Evolutionary conservation across 306 rosid genomes (phyloP).

Genomic region (Prunus mira): DNA sequence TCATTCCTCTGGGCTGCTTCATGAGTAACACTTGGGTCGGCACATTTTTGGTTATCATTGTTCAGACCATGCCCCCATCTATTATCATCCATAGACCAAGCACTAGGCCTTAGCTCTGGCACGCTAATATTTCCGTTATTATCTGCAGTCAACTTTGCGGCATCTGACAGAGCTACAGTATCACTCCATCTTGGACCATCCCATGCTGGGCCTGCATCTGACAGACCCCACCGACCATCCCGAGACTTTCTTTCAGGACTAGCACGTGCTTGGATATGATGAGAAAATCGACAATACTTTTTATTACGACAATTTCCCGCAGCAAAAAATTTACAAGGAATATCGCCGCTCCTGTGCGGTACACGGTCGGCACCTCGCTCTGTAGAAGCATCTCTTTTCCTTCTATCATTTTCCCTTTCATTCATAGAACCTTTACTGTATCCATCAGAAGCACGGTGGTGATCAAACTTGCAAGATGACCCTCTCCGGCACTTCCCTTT

Average conservation of each 20-base stretch:
- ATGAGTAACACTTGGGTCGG: conserved; percentile 28
- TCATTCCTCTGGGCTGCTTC: conserved; percentile 45
- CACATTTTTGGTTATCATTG: conserved; percentile 39
- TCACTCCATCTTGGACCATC: conserved; percentile 55
- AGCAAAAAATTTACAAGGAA: conserved; percentile 82
- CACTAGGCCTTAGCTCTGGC: conserved; percentile 39
- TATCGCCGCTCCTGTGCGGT: conserved; percentile 46
- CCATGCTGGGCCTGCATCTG: conserved; percentile 41
- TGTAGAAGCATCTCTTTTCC: conserved; percentile 59
- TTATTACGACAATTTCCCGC: conserved; percentile 90
- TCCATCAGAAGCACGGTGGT: conserved; percentile 65
- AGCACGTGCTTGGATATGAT: conserved; percentile 52
- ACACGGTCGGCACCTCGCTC: conserved; percentile 65
- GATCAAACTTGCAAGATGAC: conserved; percentile 72
- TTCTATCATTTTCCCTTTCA: conserved; percentile 69
- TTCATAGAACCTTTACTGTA: conserved; percentile 46
- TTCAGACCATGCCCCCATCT: conserved; percentile 44
- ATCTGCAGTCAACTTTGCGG: conserved; percentile 47
- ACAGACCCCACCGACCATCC: conserved; percentile 54
- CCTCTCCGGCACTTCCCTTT: conserved; percentile 87
- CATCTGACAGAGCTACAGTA: conserved; percentile 34
- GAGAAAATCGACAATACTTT: conserved; percentile 82
- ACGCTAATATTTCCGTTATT: conserved; percentile 39
- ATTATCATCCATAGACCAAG: conserved; percentile 44
- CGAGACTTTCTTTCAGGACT: conserved; percentile 74